phyloP scores from a whole-genome alignment of 2,329 filamentous ascomycete species.

The Monosporascus sp. region DNA sequence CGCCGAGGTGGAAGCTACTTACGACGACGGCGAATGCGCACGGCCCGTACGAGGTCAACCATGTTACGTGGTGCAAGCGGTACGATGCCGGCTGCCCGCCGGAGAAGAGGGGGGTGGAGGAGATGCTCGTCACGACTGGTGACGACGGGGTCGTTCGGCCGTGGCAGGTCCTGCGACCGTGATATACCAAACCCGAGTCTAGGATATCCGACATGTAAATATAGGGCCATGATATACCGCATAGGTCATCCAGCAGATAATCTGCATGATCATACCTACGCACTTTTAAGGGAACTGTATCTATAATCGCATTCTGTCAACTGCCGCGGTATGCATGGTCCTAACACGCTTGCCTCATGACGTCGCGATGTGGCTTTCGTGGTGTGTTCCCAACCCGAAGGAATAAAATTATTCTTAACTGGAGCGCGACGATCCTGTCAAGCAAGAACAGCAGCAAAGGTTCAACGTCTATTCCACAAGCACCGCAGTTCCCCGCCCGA shows the following conservation, averaged over 20 bases:
- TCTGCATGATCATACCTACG: neutral
- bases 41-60: conserved; percentile 91
- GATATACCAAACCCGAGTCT: neutral
- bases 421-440: too few relatives aligned
- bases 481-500: too few relatives aligned
- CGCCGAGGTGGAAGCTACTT: conserved; percentile 65
- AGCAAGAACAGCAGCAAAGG: too few relatives aligned
- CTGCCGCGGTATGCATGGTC: too few relatives aligned
- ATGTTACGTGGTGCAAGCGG: conserved; percentile 79
- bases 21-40: conserved; percentile 70
- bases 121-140: conserved; percentile 85
- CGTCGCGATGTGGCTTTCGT: too few relatives aligned
- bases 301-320: too few relatives aligned
- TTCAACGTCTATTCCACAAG: too few relatives aligned
- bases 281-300: neutral
- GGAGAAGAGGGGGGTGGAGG: conserved; percentile 56
- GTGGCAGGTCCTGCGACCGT: conserved; percentile 56
- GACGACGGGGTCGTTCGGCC: conserved; percentile 86
- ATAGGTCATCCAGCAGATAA: too few relatives aligned
- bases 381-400: too few relatives aligned
- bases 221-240: too few relatives aligned
- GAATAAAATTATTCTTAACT: too few relatives aligned
- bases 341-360: too few relatives aligned
- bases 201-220: neutral
- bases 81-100: conserved; percentile 55